A percentile compares a stretch with the other conserved stretches of the same genome.
Conservation (phyloP, 1,139 yeast genomes). For the Scheffersomyces illinoinensis region DNA sequence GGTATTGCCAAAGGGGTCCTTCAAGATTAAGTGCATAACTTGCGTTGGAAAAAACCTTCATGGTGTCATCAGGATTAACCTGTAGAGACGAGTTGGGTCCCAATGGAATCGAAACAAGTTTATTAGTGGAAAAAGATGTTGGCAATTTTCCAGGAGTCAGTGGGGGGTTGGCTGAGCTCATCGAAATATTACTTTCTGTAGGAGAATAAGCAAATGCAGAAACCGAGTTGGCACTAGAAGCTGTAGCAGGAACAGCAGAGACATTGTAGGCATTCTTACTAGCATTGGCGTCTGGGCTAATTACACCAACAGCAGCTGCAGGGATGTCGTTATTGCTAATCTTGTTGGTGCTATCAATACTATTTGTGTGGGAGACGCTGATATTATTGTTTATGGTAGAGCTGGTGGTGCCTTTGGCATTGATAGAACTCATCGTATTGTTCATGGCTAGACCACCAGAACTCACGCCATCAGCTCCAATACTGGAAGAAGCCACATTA, state of each 20-base stretch:
- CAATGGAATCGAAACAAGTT: slow-evolving; percentile 30
- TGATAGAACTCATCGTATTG: neutral
- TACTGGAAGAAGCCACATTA: neutral
- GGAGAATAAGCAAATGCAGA: neutral
- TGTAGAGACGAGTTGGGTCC: slow-evolving; percentile 41
- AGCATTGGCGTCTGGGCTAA: neutral
- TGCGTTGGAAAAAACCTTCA: slow-evolving; percentile 38
- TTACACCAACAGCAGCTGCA: neutral
- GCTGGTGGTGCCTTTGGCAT: neutral
- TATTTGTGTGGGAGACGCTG: slow-evolving; percentile 6
- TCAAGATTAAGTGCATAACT: slow-evolving; percentile 38
- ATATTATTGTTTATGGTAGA: neutral
- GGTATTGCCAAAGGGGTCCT: slow-evolving; percentile 42
- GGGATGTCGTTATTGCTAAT: slow-evolving; percentile 1
- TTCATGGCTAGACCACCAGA: neutral
- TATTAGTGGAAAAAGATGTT: neutral
- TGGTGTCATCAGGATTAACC: slow-evolving; percentile 36
- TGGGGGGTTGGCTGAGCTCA: slow-evolving; percentile 1
- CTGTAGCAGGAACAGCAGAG: neutral
- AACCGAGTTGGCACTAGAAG: neutral
- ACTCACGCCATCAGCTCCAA: neutral
- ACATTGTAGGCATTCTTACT: neutral
- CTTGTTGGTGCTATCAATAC: slow-evolving; percentile 5
- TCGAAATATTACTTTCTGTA: neutral
- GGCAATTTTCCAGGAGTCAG: slow-evolving; percentile 1